A percentile compares a stretch with the other conserved stretches of the same genome.
Evolutionary conservation across 805 yeast species (phyloP).

Genomic region (Wickerhamomyces queroliae): DNA sequence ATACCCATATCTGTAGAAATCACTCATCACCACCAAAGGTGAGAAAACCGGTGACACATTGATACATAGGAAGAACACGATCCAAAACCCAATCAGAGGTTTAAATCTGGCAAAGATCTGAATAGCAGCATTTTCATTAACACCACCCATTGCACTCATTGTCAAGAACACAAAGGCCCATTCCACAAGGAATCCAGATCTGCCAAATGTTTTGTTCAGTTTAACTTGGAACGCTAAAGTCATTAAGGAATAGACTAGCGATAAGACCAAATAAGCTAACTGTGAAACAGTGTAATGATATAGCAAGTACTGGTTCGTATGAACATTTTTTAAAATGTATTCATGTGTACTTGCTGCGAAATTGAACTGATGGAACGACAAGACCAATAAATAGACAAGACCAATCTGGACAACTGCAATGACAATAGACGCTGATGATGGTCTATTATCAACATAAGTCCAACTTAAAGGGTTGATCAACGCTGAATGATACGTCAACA

Average conservation of each 20-base stretch:
- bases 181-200: constrained; percentile 56
- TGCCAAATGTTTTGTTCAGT: constrained; percentile 46
- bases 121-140: constrained; percentile 54
- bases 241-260: constrained; percentile 48
- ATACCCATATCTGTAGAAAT: constrained; percentile 42
- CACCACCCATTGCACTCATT: constrained; percentile 65
- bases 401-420: constrained; percentile 65
- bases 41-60: constrained; percentile 59
- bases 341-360: constrained; percentile 48
- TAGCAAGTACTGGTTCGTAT: constrained; percentile 34
- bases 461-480: constrained; percentile 16
- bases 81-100: constrained; percentile 65
- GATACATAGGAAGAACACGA: constrained; percentile 54
- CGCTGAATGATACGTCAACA: constrained; percentile 23
- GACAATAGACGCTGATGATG: constrained; percentile 37
- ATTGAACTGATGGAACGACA: constrained; percentile 62
- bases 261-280: constrained; percentile 43
- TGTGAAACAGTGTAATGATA: constrained; percentile 44
- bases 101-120: constrained; percentile 44
- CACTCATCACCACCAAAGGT: constrained; percentile 35
- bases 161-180: constrained; percentile 59
- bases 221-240: constrained; percentile 59
- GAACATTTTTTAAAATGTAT: constrained; percentile 32
- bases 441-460: constrained; percentile 33
- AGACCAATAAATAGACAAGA: constrained; percentile 55